A percentile compares a stretch with the other conserved stretches of the same genome.
phyloP scores from a whole-genome alignment of 2,329 filamentous ascomycete species.

The Chalaropsis thielavioides region DNA sequence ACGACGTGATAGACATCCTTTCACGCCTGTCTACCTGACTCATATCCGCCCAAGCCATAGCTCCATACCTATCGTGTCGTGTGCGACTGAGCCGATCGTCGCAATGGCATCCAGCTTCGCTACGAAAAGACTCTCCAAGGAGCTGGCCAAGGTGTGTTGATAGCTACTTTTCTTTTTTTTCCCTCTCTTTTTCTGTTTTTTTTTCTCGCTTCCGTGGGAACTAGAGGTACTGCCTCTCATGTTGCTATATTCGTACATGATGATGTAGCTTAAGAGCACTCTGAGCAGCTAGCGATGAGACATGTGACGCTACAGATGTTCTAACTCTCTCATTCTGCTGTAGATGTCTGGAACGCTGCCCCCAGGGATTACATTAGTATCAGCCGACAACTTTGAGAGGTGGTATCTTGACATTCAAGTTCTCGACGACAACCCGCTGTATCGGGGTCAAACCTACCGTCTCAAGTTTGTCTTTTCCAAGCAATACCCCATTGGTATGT shows the following conservation, averaged over 20 bases:
- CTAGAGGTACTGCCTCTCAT: conserved; percentile 10
- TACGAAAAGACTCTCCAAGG: conserved; percentile 44
- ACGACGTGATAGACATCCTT: too few relatives aligned
- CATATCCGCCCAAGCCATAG: background rate
- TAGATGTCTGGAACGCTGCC: conserved; percentile 44
- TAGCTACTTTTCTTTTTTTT: background rate
- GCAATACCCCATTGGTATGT: conserved; percentile 76
- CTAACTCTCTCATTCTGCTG: background rate
- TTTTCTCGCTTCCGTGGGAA: background rate
- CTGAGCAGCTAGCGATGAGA: background rate
- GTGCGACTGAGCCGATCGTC: background rate
- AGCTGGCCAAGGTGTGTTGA: conserved; percentile 38
- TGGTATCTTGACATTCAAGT: conserved; percentile 90
- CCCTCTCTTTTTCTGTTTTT: background rate
- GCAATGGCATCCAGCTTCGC: conserved; percentile 30
- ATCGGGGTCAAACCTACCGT: conserved; percentile 63
- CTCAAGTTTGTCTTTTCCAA: conserved; percentile 75
- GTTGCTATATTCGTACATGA: background rate
- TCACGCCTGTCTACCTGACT: background rate
- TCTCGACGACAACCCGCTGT: conserved; percentile 79
- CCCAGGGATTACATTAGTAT: conserved; percentile 62
- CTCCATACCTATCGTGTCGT: background rate
- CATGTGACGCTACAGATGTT: background rate
- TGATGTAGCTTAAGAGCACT: background rate
- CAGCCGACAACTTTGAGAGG: conserved; percentile 68